Evolutionary conservation across 768 basidiomycete genomes (phyloP).

Genomic region (Kwoniella mangroviensis): DNA sequence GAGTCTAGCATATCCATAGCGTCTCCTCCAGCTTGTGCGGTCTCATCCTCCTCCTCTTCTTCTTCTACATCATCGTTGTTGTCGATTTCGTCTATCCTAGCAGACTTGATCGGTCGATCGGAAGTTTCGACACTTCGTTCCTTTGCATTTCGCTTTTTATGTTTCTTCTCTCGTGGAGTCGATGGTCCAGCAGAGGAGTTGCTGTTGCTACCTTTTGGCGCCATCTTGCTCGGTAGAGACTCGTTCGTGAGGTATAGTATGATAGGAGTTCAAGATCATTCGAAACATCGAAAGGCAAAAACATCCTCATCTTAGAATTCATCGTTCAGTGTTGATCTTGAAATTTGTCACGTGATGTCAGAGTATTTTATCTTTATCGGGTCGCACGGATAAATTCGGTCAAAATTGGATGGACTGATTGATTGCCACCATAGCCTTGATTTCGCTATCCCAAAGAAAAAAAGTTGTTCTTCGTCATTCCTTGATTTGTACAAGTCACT

Average conservation of each 20-base stretch:
- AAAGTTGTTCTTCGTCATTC: conserved; percentile 21
- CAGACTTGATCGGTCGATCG: conserved; percentile 29
- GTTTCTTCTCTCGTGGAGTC: conserved; percentile 21
- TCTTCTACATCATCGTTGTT: conserved; percentile 12
- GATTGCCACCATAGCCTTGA: no score
- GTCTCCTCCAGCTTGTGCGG: conserved; percentile 20
- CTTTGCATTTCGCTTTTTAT: conserved; percentile 26
- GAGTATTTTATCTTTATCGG: neutral
- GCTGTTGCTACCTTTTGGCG: neutral
- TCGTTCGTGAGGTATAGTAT: no score
- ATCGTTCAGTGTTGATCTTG: neutral
- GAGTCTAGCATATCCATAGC: conserved; percentile 33
- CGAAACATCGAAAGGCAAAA: neutral
- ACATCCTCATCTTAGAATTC: neutral
- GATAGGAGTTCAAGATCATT: neutral
- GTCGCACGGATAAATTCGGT: neutral
- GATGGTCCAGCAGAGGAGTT: conserved; percentile 24
- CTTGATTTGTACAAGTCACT: neutral
- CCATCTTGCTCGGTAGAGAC: neutral
- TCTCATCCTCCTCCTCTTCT: conserved; percentile 37
- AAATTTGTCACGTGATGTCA: neutral
- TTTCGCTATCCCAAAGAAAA: conserved; percentile 2
- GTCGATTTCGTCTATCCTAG: conserved; percentile 27
- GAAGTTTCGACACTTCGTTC: conserved; percentile 21
- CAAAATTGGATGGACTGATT: neutral